Evolutionary conservation across 768 basidiomycete genomes (phyloP).

Genomic region (Leccinum rimulosum): DNA sequence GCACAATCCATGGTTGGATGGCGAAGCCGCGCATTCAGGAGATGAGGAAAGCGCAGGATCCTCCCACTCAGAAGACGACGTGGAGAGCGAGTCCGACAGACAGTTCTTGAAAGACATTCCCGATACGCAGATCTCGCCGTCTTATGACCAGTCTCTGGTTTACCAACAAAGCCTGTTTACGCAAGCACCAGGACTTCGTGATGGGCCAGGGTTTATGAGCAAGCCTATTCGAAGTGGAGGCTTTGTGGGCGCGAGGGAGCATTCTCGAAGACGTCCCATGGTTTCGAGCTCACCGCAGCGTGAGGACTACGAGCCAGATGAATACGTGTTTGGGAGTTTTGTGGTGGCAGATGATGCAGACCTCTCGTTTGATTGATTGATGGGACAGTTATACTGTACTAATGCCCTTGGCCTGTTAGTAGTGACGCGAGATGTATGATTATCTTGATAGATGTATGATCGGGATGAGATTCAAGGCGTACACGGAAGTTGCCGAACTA

Average conservation of each 20-base stretch:
- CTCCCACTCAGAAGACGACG: constrained; percentile 50
- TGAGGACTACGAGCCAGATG: constrained; percentile 52
- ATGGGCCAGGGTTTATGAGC: constrained; percentile 53
- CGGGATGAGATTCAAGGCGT: background rate
- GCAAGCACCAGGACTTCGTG: constrained; percentile 45
- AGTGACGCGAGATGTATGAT: background rate
- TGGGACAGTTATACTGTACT: background rate
- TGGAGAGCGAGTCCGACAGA: constrained; percentile 65
- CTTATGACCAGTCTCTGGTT: constrained; percentile 68
- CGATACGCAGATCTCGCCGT: constrained; percentile 65
- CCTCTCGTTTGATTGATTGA: constrained; percentile 46
- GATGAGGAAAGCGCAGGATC: constrained; percentile 70
- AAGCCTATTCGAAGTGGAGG: constrained; percentile 46
- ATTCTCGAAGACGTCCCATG: constrained; percentile 28
- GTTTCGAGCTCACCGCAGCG: constrained; percentile 63
- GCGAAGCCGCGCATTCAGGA: constrained; percentile 76
- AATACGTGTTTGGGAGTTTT: constrained; percentile 75
- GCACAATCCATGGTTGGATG: constrained; percentile 53
- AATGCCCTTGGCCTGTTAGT: background rate
- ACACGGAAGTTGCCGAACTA: constrained; percentile 16
- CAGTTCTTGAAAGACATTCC: constrained; percentile 62
- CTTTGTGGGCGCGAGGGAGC: constrained; percentile 36
- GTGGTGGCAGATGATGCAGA: constrained; percentile 79
- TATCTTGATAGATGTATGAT: background rate
- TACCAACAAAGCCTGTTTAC: constrained; percentile 76